Percentiles rank a stretch among this genome's conserved stretches.
Conservation (phyloP, 768 basidiomycete species). For the Leccinum uliginosum region DNA sequence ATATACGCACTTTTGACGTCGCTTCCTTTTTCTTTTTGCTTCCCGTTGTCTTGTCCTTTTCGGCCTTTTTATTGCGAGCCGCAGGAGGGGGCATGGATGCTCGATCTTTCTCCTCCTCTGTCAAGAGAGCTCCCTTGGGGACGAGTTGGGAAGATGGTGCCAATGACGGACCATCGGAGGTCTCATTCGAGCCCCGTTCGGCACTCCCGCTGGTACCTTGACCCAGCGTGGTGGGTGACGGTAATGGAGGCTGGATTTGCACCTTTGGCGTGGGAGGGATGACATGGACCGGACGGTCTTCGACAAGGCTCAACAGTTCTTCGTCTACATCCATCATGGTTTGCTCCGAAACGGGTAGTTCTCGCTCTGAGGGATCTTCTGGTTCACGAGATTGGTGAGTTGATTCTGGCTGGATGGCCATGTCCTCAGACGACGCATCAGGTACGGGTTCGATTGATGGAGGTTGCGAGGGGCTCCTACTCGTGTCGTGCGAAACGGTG, state of each 20-base stretch:
- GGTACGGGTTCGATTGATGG: neutral
- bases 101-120: slow-evolving; percentile 34
- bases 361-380: slow-evolving; percentile 1
- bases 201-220: neutral
- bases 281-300: slow-evolving; percentile 36
- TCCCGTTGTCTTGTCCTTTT: slow-evolving; percentile 23
- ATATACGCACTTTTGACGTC: slow-evolving; percentile 18
- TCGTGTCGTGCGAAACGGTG: slow-evolving; percentile 2
- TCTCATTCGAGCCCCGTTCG: slow-evolving; percentile 1
- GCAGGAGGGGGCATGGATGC: slow-evolving; percentile 58
- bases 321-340: slow-evolving; percentile 48
- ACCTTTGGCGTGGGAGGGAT: neutral
- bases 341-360: slow-evolving; percentile 10
- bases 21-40: slow-evolving; percentile 36
- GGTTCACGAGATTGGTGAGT: slow-evolving; percentile 9
- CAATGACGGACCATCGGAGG: slow-evolving; percentile 1
- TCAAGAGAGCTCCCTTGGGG: slow-evolving; percentile 8
- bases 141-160: slow-evolving; percentile 4
- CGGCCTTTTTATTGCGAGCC: slow-evolving; percentile 22
- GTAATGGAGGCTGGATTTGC: neutral
- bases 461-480: slow-evolving; percentile 16
- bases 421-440: neutral
- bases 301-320: slow-evolving; percentile 67
- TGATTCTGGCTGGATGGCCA: slow-evolving; percentile 2
- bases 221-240: neutral